These are phyloP conservation scores for Trichophyton equinum DNA, from an alignment of 2,329 filamentous ascomycete species.

Conservation along the genomic window DNA sequence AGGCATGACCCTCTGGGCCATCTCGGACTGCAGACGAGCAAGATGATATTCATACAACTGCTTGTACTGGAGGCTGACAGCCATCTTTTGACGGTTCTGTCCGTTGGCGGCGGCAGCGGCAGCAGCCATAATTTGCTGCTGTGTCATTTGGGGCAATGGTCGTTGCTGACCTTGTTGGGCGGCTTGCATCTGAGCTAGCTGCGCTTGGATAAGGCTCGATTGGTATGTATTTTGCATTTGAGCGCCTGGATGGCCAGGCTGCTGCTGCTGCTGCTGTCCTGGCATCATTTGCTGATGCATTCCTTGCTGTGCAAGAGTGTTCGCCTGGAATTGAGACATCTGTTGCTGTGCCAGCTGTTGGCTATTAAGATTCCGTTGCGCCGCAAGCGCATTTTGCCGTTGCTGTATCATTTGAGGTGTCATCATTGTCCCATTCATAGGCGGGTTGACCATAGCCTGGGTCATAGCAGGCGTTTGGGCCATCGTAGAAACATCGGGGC, in stretches of 20 bases:
- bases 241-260: constrained; percentile 15
- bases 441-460: constrained; percentile 30
- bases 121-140: constrained; percentile 28
- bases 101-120: constrained; percentile 20
- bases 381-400: constrained; percentile 23
- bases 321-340: constrained; percentile 14
- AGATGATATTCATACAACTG: constrained; percentile 28
- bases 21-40: constrained; percentile 25
- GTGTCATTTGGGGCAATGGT: constrained; percentile 22
- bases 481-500: constrained; percentile 32
- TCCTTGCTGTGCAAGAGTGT: constrained; percentile 12
- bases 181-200: constrained; percentile 22
- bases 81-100: constrained; percentile 12
- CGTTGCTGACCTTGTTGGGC: constrained; percentile 19
- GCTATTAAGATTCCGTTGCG: constrained; percentile 19
- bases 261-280: constrained; percentile 23
- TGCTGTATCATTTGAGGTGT: constrained; percentile 25
- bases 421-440: constrained; percentile 26
- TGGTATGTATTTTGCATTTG: constrained; percentile 26
- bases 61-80: constrained; percentile 18
- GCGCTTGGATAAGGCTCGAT: constrained; percentile 27
- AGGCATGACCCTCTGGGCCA: constrained; percentile 25
- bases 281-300: constrained; percentile 15
- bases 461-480: constrained; percentile 35
- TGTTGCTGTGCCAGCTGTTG: constrained; percentile 14